phyloP scores from a whole-genome alignment of 352 stramenopile species.

The Globisporangium ultimum region DNA sequence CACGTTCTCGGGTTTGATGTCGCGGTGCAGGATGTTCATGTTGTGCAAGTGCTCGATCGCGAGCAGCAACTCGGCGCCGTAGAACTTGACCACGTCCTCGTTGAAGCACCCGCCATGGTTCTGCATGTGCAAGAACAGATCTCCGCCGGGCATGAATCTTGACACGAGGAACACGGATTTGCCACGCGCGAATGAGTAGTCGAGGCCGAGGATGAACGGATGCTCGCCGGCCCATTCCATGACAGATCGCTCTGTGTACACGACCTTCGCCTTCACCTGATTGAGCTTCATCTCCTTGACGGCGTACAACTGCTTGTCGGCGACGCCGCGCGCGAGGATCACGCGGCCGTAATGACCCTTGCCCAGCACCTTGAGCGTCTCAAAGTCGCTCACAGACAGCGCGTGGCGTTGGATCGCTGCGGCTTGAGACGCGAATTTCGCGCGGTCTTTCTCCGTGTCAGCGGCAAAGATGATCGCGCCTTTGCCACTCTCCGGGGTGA shows the following conservation, averaged over 20 bases:
- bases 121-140: conserved; percentile 92
- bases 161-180: conserved; percentile 97
- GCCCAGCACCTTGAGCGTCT: conserved; percentile 78
- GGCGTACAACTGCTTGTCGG: conserved; percentile 63
- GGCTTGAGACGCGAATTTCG: conserved; percentile 65
- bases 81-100: conserved; percentile 80
- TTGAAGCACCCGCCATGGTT: conserved; percentile 78
- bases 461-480: conserved; percentile 72
- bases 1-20: conserved; percentile 94
- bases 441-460: conserved; percentile 80
- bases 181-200: conserved; percentile 94
- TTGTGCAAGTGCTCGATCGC: conserved; percentile 88
- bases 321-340: conserved; percentile 46
- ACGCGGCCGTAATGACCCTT: conserved; percentile 85
- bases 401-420: conserved; percentile 50
- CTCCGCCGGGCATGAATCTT: conserved; percentile 97
- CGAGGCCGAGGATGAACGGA: conserved; percentile 97
- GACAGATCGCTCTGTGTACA: conserved; percentile 76
- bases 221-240: conserved; percentile 89
- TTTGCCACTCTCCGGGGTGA: conserved; percentile 66
- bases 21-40: conserved; percentile 91
- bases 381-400: conserved; percentile 63
- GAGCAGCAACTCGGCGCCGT: conserved; percentile 76
- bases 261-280: conserved; percentile 84
- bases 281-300: conserved; percentile 90